Evolutionary conservation across 129 eudicot species (phyloP), one percentile per base, ranked within the genome.

Genomic region (Artemisia annua): DNA sequence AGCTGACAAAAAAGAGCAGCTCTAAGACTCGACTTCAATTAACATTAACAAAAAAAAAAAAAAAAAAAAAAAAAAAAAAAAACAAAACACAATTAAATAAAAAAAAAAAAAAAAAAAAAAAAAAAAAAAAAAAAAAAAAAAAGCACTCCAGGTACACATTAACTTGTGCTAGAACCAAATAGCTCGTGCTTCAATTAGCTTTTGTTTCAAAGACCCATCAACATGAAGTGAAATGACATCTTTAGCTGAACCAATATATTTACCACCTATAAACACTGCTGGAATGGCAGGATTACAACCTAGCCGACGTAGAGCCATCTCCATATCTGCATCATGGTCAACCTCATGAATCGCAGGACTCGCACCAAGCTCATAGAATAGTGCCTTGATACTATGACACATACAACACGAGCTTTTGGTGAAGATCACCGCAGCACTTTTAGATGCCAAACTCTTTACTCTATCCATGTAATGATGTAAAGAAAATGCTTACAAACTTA

Each of bases 381-480:
- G 75, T n/a, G 90, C 86, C 90, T 85, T 90, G 51, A 95, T 88
- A 80, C 99, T 95, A 73, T 95, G 91, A 63, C 91, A 85, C 99
- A 95, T 95, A 81, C 94, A 95, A 43, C 97, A 91, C 5, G 99
- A 76, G 75, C 97, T 88, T 82, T 90, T 90, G 35, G 96, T 87
- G 81, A 95, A 95, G 80, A 95, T 95, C 80, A 95, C 99, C 5
- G 91, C 96, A n/a, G 97, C 99, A n/a, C 81, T 90, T 78, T 79
- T 81, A 5, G 96, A 81, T 13, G 99, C 91, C 63, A 95, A 79
- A 43, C 88, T 91, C 43, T 83, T 88, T 17, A 95, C 83, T 17
- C 83, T 78, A 28, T 94, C 97, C 97, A 94, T 94, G 43, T 66
- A 24, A 18, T 53, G 53, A 7, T 39, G 46, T 39, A 39, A 39